These are phyloP conservation scores for Trichoderma aggressivum DNA, from an alignment of 2,329 filamentous ascomycete genomes.

Conservation along the genomic window DNA sequence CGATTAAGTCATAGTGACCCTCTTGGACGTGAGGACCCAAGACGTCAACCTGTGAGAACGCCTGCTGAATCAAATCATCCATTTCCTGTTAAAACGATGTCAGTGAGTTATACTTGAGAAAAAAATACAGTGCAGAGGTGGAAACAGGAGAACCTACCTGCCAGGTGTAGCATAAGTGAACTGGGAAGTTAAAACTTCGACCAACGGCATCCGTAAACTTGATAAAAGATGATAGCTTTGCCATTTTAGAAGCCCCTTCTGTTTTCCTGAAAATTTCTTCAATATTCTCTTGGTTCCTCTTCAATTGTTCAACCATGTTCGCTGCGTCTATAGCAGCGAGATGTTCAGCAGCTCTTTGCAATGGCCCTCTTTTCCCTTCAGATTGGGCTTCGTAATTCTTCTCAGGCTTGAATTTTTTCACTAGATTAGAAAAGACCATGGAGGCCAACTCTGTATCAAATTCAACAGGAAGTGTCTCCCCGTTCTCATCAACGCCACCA, in stretches of 20 bases:
- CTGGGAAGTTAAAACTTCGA: constrained; percentile 89
- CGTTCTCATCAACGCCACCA: neutral
- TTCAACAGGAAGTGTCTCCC: neutral
- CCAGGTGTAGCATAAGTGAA: constrained; percentile 80
- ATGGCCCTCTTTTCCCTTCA: constrained; percentile 28
- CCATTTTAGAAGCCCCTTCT: constrained; percentile 47
- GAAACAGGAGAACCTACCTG: constrained; percentile 54
- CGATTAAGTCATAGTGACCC: constrained; percentile 77
- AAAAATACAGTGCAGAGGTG: rapidly evolving
- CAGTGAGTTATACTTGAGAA: neutral
- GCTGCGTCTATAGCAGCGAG: constrained; percentile 47
- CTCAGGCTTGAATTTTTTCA: constrained; percentile 38
- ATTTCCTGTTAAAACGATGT: constrained; percentile 58
- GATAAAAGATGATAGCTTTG: constrained; percentile 66
- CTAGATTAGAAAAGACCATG: constrained; percentile 13
- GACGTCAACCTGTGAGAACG: constrained; percentile 75
- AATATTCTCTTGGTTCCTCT: constrained; percentile 32
- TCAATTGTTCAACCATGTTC: constrained; percentile 34
- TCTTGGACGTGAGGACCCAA: constrained; percentile 73
- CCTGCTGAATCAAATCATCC: constrained; percentile 82
- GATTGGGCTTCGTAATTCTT: constrained; percentile 34
- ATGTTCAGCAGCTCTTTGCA: constrained; percentile 37
- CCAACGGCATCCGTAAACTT: constrained; percentile 92
- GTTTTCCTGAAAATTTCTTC: constrained; percentile 48
- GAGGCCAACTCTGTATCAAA: neutral